Evolutionary conservation across 768 basidiomycete genomes (phyloP).

Genomic region (Serendipita sp.): DNA sequence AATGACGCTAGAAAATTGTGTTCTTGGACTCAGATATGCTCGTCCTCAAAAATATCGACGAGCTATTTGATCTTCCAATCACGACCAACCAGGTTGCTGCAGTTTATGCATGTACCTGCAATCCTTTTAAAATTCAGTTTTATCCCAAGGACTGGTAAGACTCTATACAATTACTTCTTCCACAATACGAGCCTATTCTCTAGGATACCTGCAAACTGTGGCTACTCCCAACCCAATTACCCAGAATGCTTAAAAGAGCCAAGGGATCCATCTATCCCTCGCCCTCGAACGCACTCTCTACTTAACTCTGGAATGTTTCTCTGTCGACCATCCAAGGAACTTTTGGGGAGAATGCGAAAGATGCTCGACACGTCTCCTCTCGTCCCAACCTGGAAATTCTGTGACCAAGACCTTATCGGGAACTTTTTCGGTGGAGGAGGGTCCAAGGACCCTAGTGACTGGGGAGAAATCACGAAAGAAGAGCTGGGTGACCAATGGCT

Average conservation of each 20-base stretch:
- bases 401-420: conserved; percentile 86
- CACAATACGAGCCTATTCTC: background rate
- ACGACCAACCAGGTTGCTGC: conserved; percentile 65
- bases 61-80: conserved; percentile 17
- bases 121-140: conserved; percentile 66
- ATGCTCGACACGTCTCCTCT: conserved; percentile 42
- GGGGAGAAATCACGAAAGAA: conserved; percentile 12
- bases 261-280: conserved; percentile 20
- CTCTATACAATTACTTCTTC: too few relatives aligned
- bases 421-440: conserved; percentile 46
- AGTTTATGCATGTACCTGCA: conserved; percentile 84
- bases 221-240: conserved; percentile 41
- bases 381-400: conserved; percentile 47
- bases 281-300: conserved; percentile 59
- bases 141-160: conserved; percentile 79
- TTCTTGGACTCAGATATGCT: conserved; percentile 85
- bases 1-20: conserved; percentile 30
- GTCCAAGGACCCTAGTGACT: conserved; percentile 10
- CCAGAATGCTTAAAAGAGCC: conserved; percentile 34
- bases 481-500: conserved; percentile 35
- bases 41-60: conserved; percentile 69
- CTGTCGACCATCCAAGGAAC: conserved; percentile 49
- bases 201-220: conserved; percentile 89
- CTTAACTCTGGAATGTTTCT: conserved; percentile 87
- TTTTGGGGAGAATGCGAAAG: conserved; percentile 36